These are phyloP conservation scores for Prunus davidiana DNA, from an alignment of 306 rosid genomes.

Conservation along the genomic window DNA sequence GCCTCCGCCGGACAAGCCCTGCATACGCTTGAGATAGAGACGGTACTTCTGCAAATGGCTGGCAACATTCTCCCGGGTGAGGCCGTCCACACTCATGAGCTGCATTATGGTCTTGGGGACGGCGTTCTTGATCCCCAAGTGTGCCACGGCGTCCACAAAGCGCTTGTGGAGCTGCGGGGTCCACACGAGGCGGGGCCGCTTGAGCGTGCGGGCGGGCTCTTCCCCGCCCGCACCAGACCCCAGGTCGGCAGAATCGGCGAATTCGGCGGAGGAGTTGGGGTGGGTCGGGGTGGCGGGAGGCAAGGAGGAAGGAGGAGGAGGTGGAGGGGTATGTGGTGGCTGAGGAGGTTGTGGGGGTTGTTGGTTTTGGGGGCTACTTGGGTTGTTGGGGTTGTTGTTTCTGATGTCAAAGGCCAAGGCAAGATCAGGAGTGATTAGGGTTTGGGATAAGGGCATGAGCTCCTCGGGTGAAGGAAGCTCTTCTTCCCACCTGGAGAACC, in stretches of 20 bases:
- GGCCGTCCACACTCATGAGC: slow-evolving; percentile 98
- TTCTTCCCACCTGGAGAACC: slow-evolving; percentile 91
- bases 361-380: slow-evolving; percentile 25
- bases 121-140: slow-evolving; percentile 90
- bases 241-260: slow-evolving; percentile 77
- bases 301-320: slow-evolving; percentile 30
- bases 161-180: slow-evolving; percentile 97
- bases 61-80: slow-evolving; percentile 92
- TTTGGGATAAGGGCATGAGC: slow-evolving; percentile 85
- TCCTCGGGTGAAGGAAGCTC: slow-evolving; percentile 78
- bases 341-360: slow-evolving; percentile 32
- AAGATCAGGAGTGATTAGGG: slow-evolving; percentile 96
- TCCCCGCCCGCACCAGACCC: slow-evolving; percentile 83
- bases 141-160: slow-evolving; percentile 93
- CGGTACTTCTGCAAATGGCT: slow-evolving; percentile 95
- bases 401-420: slow-evolving; percentile 87
- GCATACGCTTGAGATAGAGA: slow-evolving; percentile 93
- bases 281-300: slow-evolving; percentile 43
- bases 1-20: slow-evolving; percentile 56
- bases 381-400: slow-evolving; percentile 27
- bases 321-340: slow-evolving; percentile 8
- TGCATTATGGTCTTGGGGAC: slow-evolving; percentile 99
- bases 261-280: slow-evolving; percentile 76
- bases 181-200: slow-evolving; percentile 94
- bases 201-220: slow-evolving; percentile 95